Evolutionary conservation across 2,329 filamentous ascomycete genomes (phyloP).

Genomic region (Cercospora brassicicola): DNA sequence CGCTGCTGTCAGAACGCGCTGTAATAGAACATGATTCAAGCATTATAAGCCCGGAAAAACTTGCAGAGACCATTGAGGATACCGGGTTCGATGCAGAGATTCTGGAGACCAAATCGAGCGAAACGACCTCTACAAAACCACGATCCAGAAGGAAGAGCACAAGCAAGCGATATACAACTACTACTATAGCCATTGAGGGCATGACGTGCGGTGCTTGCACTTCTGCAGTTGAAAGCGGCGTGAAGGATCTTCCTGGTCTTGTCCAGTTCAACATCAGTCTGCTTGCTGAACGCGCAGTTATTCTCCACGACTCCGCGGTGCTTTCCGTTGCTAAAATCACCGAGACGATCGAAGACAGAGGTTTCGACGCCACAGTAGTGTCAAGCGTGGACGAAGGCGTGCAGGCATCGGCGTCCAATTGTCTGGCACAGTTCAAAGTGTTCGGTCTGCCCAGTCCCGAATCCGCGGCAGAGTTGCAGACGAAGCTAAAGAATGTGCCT

Average conservation of each 20-base stretch:
- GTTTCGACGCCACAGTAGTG: slow-evolving; percentile 82
- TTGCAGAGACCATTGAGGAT: slow-evolving; percentile 86
- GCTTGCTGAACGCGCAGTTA: slow-evolving; percentile 84
- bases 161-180: slow-evolving; percentile 57
- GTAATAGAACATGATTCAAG: slow-evolving; percentile 85
- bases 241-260: slow-evolving; percentile 73
- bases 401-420: slow-evolving; percentile 53
- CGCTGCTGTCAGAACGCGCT: slow-evolving; percentile 92
- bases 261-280: slow-evolving; percentile 92
- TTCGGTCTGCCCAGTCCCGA: slow-evolving; percentile 74
- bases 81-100: slow-evolving; percentile 87
- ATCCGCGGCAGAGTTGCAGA: slow-evolving; percentile 71
- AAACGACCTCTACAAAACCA: slow-evolving; percentile 38
- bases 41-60: slow-evolving; percentile 69
- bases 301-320: slow-evolving; percentile 74
- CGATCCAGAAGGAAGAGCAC: slow-evolving; percentile 42
- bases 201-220: slow-evolving; percentile 99
- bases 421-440: slow-evolving; percentile 75
- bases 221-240: slow-evolving; percentile 81
- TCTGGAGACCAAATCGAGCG: slow-evolving; percentile 64
- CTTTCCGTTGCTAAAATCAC: slow-evolving; percentile 72
- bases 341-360: slow-evolving; percentile 82
- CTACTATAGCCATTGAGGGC: slow-evolving; percentile 85
- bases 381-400: slow-evolving; percentile 67
- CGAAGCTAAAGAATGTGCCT: slow-evolving; percentile 61